Percentiles rank a stretch among this genome's conserved stretches.
phyloP scores from a whole-genome alignment of 2,329 filamentous ascomycete species.

The Epichloe amarillans region DNA sequence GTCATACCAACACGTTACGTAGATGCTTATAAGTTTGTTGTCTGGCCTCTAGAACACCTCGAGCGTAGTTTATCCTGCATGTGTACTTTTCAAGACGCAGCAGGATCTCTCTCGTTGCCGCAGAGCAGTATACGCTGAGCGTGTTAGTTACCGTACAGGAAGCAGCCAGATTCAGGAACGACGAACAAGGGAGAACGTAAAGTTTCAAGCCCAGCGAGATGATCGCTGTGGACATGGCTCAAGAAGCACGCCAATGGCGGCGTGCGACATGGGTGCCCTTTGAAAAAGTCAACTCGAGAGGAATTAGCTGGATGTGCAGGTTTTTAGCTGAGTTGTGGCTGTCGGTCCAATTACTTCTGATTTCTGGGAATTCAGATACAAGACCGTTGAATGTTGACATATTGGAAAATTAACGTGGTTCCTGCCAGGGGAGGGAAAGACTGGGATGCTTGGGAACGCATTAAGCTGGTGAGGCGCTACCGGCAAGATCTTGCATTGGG shows the following conservation, averaged over 20 bases:
- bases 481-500: neutral
- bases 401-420: neutral
- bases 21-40: constrained; percentile 68
- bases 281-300: constrained; percentile 68
- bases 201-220: constrained; percentile 67
- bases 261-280: constrained; percentile 34
- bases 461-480: neutral
- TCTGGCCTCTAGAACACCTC: constrained; percentile 61
- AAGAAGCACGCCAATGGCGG: constrained; percentile 75
- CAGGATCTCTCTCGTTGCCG: constrained; percentile 68
- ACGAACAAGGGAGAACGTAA: constrained; percentile 59
- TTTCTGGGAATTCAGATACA: constrained; percentile 64
- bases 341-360: constrained; percentile 39
- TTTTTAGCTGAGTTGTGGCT: neutral
- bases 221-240: constrained; percentile 86
- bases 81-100: constrained; percentile 66
- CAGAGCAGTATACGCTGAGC: constrained; percentile 67
- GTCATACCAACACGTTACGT: constrained; percentile 48
- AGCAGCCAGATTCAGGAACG: neutral
- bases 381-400: constrained; percentile 73
- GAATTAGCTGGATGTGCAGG: neutral
- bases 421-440: neutral
- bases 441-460: neutral
- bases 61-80: constrained; percentile 68
- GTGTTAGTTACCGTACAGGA: neutral